Conservation (phyloP, 2,329 filamentous ascomycete genomes). For the Apiospora hydei region DNA sequence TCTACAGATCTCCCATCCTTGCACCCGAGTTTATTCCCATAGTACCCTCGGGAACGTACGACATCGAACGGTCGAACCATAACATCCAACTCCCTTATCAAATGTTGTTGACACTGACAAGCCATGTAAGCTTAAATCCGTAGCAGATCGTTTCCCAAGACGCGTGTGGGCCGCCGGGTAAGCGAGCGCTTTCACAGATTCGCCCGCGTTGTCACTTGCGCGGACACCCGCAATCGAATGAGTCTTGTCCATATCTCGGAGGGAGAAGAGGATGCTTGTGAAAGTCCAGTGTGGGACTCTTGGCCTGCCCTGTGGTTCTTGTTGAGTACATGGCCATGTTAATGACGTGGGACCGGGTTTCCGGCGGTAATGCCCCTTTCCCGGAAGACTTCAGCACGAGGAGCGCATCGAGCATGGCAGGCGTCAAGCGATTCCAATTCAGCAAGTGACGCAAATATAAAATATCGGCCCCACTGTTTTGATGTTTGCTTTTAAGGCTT, state of each 20-base stretch:
- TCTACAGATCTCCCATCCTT: slow-evolving; percentile 15
- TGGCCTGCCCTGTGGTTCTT: neutral
- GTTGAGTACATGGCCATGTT: neutral
- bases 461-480: neutral
- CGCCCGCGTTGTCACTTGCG: neutral
- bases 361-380: neutral
- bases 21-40: slow-evolving; percentile 8
- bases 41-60: slow-evolving; percentile 9
- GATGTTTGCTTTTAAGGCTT: neutral
- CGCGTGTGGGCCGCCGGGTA: neutral
- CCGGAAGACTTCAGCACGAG: neutral
- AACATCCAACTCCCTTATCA: slow-evolving; percentile 1
- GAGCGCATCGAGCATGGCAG: neutral
- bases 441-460: neutral
- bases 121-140: neutral
- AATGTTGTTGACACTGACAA: neutral
- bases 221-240: slow-evolving; percentile 9
- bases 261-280: neutral
- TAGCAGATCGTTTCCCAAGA: slow-evolving; percentile 15
- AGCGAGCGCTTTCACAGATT: neutral
- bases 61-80: slow-evolving; percentile 17
- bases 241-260: neutral
- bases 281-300: neutral
- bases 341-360: neutral
- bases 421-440: neutral